Base-by-base conservation (phyloP, 768 basidiomycete genomes). In the Tephrocybe sp. region DNA sequence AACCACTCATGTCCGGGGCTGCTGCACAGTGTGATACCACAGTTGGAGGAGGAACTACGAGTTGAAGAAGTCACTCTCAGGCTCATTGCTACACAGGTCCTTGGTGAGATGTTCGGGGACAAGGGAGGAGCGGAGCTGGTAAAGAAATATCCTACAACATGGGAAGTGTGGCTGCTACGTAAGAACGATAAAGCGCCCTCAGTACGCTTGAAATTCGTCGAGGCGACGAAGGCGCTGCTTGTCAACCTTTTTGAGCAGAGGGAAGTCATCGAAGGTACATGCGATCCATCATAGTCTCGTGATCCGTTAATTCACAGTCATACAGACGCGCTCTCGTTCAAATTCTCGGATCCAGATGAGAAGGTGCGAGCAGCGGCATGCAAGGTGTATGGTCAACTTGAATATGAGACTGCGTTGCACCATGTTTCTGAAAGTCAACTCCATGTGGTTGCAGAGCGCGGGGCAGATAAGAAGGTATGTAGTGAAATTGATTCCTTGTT, bases 81-180 rank as follows among this genome's bases (percentile, higher is more conserved):
- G 28, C 59, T 82, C 13, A 80, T 97, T 55, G 90, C 87, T n/a
- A 93, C 93, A 0, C 82, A 89, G 57, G 86, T 84, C 0, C 77
- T 98, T 1, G 97, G 94, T 0, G 84, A 87, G 53, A 96, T 99
- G 89, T 96, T 90, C 61, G 84, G 83, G 0, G 88, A 89, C 49
- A 85, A 83, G 65, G 78, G 76, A 9, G 87, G 84, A 4, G 65
- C 69, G 21, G 93, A 96, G 60, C 74, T 96, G 28, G 80, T 85
- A 36, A 80, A 71, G 64, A 88, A 88, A 62, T 92, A 93, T 64
- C 89, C 89, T 0, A 69, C 79, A 0, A 87, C 92, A 0, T 99
- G 96, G 95, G 78, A 74, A 51, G 74, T 82, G 6, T 99, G 95
- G 95, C 60, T 92, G 15, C 74, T 77, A 34, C 76, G 95, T 54